Evolutionary conservation across 2,329 filamentous ascomycete species (phyloP).

Genomic region (Cordyceps javanica): DNA sequence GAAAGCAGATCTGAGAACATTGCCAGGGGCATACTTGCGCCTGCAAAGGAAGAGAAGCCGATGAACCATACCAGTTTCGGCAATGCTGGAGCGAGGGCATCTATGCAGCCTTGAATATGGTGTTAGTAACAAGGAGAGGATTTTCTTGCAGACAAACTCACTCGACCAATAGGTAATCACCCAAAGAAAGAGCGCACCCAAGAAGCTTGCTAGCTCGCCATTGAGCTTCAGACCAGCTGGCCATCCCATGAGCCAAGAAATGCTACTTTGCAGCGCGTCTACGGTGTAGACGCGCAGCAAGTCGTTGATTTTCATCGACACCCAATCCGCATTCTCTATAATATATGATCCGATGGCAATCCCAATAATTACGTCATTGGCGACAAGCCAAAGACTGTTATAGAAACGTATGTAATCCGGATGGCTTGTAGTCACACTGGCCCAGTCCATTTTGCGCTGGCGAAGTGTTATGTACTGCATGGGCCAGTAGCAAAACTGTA

Average conservation of each 20-base stretch:
- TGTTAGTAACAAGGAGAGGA: neutral
- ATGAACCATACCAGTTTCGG: constrained; percentile 86
- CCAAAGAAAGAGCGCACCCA: constrained; percentile 95
- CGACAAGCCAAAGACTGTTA: constrained; percentile 96
- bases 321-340: constrained; percentile 84
- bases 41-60: constrained; percentile 89
- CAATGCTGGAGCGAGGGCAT: constrained; percentile 70
- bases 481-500: constrained; percentile 99
- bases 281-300: constrained; percentile 79
- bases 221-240: constrained; percentile 94
- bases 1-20: constrained; percentile 92
- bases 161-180: constrained; percentile 97
- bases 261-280: constrained; percentile 78
- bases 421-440: constrained; percentile 89
- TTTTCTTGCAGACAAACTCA: constrained; percentile 33
- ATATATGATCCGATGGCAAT: constrained; percentile 96
- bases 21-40: constrained; percentile 93
- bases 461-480: constrained; percentile 90
- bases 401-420: constrained; percentile 99
- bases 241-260: constrained; percentile 93
- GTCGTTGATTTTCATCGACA: constrained; percentile 71
- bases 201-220: constrained; percentile 83
- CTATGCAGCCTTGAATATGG: constrained; percentile 57
- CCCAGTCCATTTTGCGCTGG: constrained; percentile 87
- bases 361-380: constrained; percentile 97